Conservation (phyloP, 1,284 basidiomycete species). For the Cutaneotrichosporon sp. region DNA sequence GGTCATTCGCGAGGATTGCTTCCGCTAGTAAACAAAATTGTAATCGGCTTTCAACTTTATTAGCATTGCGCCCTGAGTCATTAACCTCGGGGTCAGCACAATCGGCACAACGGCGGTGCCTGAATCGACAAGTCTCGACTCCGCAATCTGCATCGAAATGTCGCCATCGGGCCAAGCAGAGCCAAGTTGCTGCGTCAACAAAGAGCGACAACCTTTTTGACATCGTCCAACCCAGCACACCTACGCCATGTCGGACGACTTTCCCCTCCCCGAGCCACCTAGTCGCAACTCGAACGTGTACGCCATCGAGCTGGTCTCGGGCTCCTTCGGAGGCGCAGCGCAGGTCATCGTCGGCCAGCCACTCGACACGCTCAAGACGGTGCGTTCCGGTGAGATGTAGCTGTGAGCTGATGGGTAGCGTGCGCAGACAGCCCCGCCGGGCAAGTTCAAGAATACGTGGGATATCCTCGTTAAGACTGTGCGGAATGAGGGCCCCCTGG, state of each 20-base stretch:
- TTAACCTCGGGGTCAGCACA: too few relatives aligned
- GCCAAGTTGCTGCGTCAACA: too few relatives aligned
- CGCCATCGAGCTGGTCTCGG: slow-evolving; percentile 46
- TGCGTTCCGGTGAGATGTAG: slow-evolving; percentile 10
- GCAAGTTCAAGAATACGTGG: slow-evolving; percentile 77
- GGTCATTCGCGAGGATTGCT: too few relatives aligned
- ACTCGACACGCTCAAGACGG: slow-evolving; percentile 74
- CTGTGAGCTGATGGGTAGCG: slow-evolving; percentile 25
- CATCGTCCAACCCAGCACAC: neutral
- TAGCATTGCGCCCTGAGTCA: too few relatives aligned
- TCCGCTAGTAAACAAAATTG: neutral
- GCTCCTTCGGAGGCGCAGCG: slow-evolving; percentile 48
- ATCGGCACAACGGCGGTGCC: slow-evolving; percentile 4
- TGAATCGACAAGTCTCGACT: too few relatives aligned
- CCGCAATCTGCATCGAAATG: neutral
- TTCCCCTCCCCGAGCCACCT: slow-evolving; percentile 31
- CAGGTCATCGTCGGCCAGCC: slow-evolving; percentile 73
- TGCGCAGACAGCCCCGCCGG: slow-evolving; percentile 51
- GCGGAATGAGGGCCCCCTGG: slow-evolving; percentile 80
- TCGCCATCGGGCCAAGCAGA: neutral
- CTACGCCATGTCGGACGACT: slow-evolving; percentile 15
- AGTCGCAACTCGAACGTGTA: slow-evolving; percentile 36
- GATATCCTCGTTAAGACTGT: slow-evolving; percentile 78
- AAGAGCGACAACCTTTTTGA: too few relatives aligned
- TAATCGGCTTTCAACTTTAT: too few relatives aligned